These are phyloP conservation scores for Xylaria sp. DNA, from an alignment of 2,329 filamentous ascomycete genomes.

Conservation along the genomic window DNA sequence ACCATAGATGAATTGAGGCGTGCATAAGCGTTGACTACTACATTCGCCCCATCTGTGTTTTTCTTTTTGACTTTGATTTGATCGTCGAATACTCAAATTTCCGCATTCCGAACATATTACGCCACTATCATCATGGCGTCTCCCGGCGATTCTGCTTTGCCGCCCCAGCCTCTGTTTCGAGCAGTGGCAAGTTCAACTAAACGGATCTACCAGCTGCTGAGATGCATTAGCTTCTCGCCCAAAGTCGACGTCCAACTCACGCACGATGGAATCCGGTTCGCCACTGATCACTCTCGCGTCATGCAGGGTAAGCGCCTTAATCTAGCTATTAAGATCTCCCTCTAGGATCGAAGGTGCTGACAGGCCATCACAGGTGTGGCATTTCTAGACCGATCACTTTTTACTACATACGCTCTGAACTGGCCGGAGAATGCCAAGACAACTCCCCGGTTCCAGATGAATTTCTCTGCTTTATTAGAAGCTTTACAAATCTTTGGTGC, in stretches of 20 bases:
- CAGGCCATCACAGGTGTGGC: slow-evolving; percentile 66
- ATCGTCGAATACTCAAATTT: slow-evolving; percentile 11
- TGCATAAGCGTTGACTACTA: slow-evolving; percentile 46
- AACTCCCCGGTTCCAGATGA: slow-evolving; percentile 83
- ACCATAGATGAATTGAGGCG: slow-evolving; percentile 54
- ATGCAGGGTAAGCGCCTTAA: slow-evolving; percentile 77
- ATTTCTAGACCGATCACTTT: slow-evolving; percentile 88
- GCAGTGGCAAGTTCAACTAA: slow-evolving; percentile 82
- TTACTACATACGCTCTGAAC: slow-evolving; percentile 83
- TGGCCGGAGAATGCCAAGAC: slow-evolving; percentile 56
- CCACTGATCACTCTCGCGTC: slow-evolving; percentile 85
- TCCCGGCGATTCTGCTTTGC: slow-evolving; percentile 39
- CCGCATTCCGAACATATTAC: slow-evolving; percentile 2
- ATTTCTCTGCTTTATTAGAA: slow-evolving; percentile 86
- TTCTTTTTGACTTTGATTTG: slow-evolving; percentile 32
- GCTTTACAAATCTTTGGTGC: slow-evolving; percentile 95
- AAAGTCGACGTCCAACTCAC: slow-evolving; percentile 77
- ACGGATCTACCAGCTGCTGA: slow-evolving; percentile 73
- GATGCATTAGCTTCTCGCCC: slow-evolving; percentile 68
- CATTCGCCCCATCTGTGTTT: slow-evolving; percentile 30
- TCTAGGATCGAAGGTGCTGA: slow-evolving; percentile 29
- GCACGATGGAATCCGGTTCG: slow-evolving; percentile 85
- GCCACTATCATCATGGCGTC: slow-evolving; percentile 39
- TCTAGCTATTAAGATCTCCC: not conserved
- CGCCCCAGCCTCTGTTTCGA: slow-evolving; percentile 68